These are phyloP conservation scores for Daldinia caldariorum DNA, from an alignment of 495 filamentous ascomycete genomes.

Conservation along the genomic window DNA sequence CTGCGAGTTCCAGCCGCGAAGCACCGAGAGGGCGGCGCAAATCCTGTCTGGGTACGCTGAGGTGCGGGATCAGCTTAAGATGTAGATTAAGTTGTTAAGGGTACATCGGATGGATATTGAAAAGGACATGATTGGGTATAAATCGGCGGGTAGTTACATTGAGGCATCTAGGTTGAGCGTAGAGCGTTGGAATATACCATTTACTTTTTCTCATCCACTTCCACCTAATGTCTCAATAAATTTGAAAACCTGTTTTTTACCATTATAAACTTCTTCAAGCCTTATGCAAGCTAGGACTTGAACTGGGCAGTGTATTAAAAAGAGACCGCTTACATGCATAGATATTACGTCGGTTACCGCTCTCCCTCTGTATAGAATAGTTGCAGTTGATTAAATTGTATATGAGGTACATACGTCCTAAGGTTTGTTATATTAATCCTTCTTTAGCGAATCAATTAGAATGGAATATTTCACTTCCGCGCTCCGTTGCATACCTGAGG, in stretches of 20 bases:
- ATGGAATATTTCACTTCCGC: background rate
- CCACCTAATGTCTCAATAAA: too few species aligned
- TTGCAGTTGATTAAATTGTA: background rate
- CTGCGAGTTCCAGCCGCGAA: slow-evolving; percentile 52
- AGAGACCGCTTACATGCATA: too few species aligned
- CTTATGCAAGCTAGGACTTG: too few species aligned
- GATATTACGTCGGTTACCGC: too few species aligned
- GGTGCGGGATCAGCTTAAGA: slow-evolving; percentile 46
- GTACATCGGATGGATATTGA: background rate
- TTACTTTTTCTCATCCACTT: too few species aligned
- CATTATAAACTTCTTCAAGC: too few species aligned
- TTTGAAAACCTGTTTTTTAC: too few species aligned
- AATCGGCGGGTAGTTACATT: background rate
- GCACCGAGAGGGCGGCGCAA: slow-evolving; percentile 45
- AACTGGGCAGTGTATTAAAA: too few species aligned
- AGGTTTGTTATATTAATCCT: background rate
- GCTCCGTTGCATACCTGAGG: background rate
- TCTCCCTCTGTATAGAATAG: too few species aligned
- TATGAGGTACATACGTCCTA: background rate
- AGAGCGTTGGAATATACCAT: background rate
- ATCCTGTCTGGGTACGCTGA: slow-evolving; percentile 51
- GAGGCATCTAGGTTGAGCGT: background rate
- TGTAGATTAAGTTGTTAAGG: slow-evolving; percentile 18
- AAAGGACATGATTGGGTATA: background rate
- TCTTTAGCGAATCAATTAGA: slow-evolving; percentile 6